Evolutionary conservation across 1,284 basidiomycete genomes (phyloP).

Genomic region (Sphagnurus paluster): DNA sequence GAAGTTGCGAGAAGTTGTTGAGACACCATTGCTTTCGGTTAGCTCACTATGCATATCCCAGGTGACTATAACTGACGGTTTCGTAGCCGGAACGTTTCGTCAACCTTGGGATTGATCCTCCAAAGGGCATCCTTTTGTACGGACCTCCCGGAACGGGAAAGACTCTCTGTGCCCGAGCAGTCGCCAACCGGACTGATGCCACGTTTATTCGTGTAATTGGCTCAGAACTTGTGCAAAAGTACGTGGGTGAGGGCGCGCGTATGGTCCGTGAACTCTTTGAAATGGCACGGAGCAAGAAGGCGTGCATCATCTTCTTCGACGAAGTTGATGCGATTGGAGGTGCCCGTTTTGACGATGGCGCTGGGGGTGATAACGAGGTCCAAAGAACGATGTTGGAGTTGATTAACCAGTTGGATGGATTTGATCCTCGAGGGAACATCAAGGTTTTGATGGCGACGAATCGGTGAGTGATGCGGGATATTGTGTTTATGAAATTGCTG

Average conservation of each 20-base stretch:
- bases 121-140: conserved; percentile 96
- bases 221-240: conserved; percentile 98
- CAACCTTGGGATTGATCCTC: conserved; percentile 97
- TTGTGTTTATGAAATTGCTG: conserved; percentile 7
- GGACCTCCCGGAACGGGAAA: conserved; percentile 99
- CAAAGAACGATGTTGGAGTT: conserved; percentile 99
- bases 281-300: conserved; percentile 98
- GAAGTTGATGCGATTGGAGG: conserved; percentile 98
- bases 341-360: conserved; percentile 98
- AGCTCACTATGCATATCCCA: conserved; percentile 28
- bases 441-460: conserved; percentile 99
- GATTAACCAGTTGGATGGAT: conserved; percentile 98
- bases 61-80: conserved; percentile 19
- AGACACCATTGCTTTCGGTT: conserved; percentile 93
- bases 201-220: conserved; percentile 99
- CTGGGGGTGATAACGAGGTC: conserved; percentile 98
- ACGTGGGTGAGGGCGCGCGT: conserved; percentile 97
- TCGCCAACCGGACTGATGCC: conserved; percentile 98
- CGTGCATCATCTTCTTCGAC: conserved; percentile 99
- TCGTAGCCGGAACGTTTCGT: conserved; percentile 94
- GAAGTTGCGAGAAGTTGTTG: conserved; percentile 98
- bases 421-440: conserved; percentile 98
- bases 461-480: conserved; percentile 48
- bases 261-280: conserved; percentile 99
- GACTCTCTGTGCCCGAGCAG: conserved; percentile 96